Percentiles rank a stretch among this genome's conserved stretches.
These are phyloP conservation scores for Trichomonas gallinae DNA, from an alignment of 208 protist species.

Conservation along the genomic window DNA sequence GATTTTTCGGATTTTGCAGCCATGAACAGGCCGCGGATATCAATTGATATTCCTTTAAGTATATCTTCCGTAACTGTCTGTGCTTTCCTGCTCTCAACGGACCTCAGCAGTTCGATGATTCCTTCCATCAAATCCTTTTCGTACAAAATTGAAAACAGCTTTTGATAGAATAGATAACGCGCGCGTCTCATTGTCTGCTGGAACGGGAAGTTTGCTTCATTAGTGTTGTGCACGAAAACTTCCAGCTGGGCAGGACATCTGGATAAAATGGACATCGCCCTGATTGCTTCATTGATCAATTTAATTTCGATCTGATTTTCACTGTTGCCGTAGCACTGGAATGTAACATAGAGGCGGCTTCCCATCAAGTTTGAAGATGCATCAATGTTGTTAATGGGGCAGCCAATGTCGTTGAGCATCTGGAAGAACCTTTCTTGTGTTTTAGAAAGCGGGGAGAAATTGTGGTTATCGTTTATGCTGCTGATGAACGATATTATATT, in stretches of 20 bases:
- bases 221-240: neutral
- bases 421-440: neutral
- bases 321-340: neutral
- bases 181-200: neutral
- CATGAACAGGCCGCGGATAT: neutral
- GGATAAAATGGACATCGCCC: neutral
- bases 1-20: neutral
- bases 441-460: neutral
- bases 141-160: neutral
- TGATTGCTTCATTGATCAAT: neutral
- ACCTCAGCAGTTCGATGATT: neutral
- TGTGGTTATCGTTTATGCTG: neutral
- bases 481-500: neutral
- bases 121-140: neutral
- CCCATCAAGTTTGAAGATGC: neutral
- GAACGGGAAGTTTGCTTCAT: neutral
- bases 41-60: neutral
- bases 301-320: neutral
- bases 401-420: neutral
- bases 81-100: neutral
- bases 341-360: neutral
- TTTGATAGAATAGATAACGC: neutral
- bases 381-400: neutral
- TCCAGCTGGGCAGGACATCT: neutral
- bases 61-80: neutral